Evolutionary conservation across 768 basidiomycete species (phyloP).

Genomic region (Leucosporidium scottii): DNA sequence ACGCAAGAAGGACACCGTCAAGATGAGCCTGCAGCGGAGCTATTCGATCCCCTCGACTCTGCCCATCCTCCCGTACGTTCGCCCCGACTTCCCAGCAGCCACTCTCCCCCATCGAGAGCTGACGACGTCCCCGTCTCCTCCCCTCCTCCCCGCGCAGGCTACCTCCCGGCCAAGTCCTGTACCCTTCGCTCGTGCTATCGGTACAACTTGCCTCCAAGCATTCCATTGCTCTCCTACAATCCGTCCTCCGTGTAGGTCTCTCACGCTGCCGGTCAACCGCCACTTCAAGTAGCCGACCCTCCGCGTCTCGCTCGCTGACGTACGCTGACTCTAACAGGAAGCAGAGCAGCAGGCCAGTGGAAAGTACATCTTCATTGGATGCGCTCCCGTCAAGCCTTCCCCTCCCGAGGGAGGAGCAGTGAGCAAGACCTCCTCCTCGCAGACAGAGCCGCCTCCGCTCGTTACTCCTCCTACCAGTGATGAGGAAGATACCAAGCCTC

Average conservation of each 20-base stretch:
- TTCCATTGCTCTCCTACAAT: conserved; percentile 12
- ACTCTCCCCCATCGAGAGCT: neutral
- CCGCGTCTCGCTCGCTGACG: neutral
- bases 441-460: neutral
- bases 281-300: neutral
- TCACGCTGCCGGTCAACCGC: no score
- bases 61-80: conserved; percentile 4
- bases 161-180: conserved; percentile 8
- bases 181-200: conserved; percentile 20
- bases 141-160: conserved; percentile 2
- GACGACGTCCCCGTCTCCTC: neutral
- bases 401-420: neutral
- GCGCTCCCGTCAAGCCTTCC: conserved; percentile 9
- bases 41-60: neutral
- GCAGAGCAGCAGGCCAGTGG: conserved; percentile 4
- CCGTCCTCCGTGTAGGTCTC: conserved; percentile 15
- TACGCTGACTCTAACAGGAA: neutral
- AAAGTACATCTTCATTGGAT: conserved; percentile 19
- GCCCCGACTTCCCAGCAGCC: no score
- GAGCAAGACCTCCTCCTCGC: neutral
- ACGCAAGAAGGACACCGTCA: no score
- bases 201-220: conserved; percentile 6
- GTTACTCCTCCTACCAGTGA: neutral
- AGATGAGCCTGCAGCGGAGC: neutral
- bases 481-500: neutral